Base-by-base conservation (phyloP, 2,329 filamentous ascomycete genomes). In the Fusarium setosum region DNA sequence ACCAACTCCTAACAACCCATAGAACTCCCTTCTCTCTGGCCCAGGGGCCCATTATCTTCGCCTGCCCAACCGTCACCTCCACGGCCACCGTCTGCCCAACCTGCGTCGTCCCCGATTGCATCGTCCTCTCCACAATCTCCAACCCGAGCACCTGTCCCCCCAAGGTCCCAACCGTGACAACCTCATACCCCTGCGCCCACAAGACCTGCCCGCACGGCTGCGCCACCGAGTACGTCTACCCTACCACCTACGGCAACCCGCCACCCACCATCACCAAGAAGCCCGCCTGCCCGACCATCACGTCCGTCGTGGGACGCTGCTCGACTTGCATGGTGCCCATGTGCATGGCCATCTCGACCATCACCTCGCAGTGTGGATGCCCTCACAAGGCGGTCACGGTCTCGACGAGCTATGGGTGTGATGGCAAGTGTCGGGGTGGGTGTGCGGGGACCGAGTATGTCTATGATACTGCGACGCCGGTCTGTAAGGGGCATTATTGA, bases 41-140 rank as follows among this genome's bases (percentile, higher is more conserved):
- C 23, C 50, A 56, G 17, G 53, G 59, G 37, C 32, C 15, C n/a
- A 8, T 13, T 45, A 11, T 37, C 21, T 59, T 57, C 2, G 52
- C 56, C 6, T 80, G 77, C 40, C 77, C 78, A 32, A 78, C 76
- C 20, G 69, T 78, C 13, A 77, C 74, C 11, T 62, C 69, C 29
- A 78, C 75, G 0, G 64, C 67, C 12, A 63, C 73, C 17, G 53
- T 75, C 38, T 80, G 78, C 67, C 64, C 70, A 17, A 78, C 75
- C 6, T 80, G 78, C 60, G 12, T 67, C 7, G 55, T 73, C n/a
- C 66, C 63, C 11, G 64, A 66, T 4, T 80, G 78, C 59, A 57
- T 79, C 37, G 55, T 29, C 23, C 45, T 75, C 20, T 64, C 67
- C 12, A 79, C 76, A n/a, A 59, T 78, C 24, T 73, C 74, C 20